phyloP scores from a whole-genome alignment of 768 basidiomycete genomes.

The Hygrophoropsis aurantiaca region DNA sequence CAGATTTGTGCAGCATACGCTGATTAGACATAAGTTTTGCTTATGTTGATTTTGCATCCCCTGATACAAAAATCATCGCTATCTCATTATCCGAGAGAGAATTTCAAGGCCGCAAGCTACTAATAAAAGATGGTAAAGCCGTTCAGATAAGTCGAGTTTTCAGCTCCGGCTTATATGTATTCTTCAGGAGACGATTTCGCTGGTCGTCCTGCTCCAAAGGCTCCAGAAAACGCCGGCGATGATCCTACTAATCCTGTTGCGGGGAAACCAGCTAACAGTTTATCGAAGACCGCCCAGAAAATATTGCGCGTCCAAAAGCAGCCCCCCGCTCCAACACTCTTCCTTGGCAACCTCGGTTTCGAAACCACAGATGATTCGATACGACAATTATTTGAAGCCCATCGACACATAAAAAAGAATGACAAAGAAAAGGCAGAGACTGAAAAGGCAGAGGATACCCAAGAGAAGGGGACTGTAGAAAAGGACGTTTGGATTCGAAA shows the following conservation, averaged over 20 bases:
- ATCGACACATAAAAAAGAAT: slow-evolving; percentile 38
- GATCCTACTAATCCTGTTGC: slow-evolving; percentile 30
- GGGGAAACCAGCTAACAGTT: slow-evolving; percentile 28
- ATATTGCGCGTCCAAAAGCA: slow-evolving; percentile 80
- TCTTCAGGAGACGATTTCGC: slow-evolving; percentile 67
- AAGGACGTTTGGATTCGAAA: slow-evolving; percentile 67
- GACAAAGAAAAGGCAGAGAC: slow-evolving; percentile 33
- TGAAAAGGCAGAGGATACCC: slow-evolving; percentile 28
- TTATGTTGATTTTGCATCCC: slow-evolving; percentile 88
- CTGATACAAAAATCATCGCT: slow-evolving; percentile 71
- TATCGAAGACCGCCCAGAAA: slow-evolving; percentile 73
- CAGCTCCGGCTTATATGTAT: not conserved
- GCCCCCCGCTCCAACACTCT: slow-evolving; percentile 80
- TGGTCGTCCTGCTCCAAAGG: slow-evolving; percentile 58
- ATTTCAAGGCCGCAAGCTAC: slow-evolving; percentile 79
- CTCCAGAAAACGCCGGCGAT: slow-evolving; percentile 29
- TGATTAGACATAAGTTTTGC: slow-evolving; percentile 65
- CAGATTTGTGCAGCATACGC: not conserved
- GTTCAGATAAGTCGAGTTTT: slow-evolving; percentile 3
- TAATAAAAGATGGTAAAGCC: slow-evolving; percentile 87
- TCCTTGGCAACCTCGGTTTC: slow-evolving; percentile 92
- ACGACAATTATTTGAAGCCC: slow-evolving; percentile 69
- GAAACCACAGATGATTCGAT: slow-evolving; percentile 82
- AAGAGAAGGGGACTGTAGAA: slow-evolving; percentile 17
- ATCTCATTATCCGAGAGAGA: slow-evolving; percentile 80